These are phyloP conservation scores for Paspalum vaginatum DNA, from an alignment of 176 grass and related monocot species.

Conservation along the genomic window DNA sequence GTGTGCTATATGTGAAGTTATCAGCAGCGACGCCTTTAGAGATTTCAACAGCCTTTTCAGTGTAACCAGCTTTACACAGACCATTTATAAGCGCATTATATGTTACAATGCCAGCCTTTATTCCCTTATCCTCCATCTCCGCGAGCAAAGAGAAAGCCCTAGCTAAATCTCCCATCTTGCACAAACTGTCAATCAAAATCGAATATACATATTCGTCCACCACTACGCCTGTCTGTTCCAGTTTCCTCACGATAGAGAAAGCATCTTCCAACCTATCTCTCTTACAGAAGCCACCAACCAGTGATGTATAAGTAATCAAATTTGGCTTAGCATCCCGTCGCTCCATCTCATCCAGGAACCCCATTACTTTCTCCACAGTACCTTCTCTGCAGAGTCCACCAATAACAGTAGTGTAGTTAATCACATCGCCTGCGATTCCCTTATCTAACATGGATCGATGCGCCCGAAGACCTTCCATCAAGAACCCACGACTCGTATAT, in stretches of 20 bases:
- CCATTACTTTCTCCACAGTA: slow-evolving; percentile 76
- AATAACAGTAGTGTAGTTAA: slow-evolving; percentile 70
- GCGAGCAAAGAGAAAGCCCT: slow-evolving; percentile 58
- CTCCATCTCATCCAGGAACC: slow-evolving; percentile 66
- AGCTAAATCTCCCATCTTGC: slow-evolving; percentile 59
- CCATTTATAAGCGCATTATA: slow-evolving; percentile 79
- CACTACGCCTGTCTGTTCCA: slow-evolving; percentile 58
- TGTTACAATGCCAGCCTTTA: slow-evolving; percentile 52
- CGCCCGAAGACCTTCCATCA: slow-evolving; percentile 66
- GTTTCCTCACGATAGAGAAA: slow-evolving; percentile 55
- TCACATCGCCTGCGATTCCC: slow-evolving; percentile 54
- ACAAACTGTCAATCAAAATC: slow-evolving; percentile 69
- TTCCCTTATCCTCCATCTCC: slow-evolving; percentile 66
- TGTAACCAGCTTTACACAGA: slow-evolving; percentile 73
- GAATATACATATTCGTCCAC: slow-evolving; percentile 73
- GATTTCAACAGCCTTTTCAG: slow-evolving; percentile 60
- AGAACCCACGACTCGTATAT: slow-evolving; percentile 49
- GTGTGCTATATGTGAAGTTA: slow-evolving; percentile 85
- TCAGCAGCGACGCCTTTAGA: slow-evolving; percentile 61
- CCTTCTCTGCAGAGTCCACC: slow-evolving; percentile 74
- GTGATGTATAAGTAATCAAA: slow-evolving; percentile 74
- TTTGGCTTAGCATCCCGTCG: slow-evolving; percentile 47
- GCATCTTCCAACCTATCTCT: slow-evolving; percentile 70
- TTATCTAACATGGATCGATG: slow-evolving; percentile 61
- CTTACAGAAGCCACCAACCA: slow-evolving; percentile 79